Conservation (phyloP, 2,329 filamentous ascomycete genomes). For the Colletotrichum sp. region DNA sequence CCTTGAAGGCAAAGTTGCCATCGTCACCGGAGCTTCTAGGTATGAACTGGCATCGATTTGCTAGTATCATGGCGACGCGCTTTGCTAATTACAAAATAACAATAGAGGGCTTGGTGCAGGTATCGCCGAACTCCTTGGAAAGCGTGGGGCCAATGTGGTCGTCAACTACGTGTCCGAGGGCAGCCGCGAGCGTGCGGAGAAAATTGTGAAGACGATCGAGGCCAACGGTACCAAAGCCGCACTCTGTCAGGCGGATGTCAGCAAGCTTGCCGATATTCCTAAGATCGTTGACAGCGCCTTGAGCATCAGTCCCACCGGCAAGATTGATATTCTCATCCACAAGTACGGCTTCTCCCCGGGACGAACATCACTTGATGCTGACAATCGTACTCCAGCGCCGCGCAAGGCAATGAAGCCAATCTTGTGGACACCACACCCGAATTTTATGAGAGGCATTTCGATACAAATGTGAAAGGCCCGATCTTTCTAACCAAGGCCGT, state of each 20-base stretch:
- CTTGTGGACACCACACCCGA: neutral
- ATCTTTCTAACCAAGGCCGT: constrained; percentile 36
- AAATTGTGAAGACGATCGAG: constrained; percentile 23
- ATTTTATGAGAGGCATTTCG: neutral
- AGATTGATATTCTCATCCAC: constrained; percentile 30
- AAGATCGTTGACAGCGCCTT: constrained; percentile 25
- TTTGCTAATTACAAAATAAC: neutral
- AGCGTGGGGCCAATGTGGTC: constrained; percentile 52
- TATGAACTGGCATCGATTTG: neutral
- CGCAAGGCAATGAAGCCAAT: neutral
- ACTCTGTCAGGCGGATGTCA: constrained; percentile 22
- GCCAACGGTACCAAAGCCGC: constrained; percentile 20
- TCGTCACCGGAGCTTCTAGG: constrained; percentile 13
- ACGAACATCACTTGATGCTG: neutral
- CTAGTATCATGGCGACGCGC: neutral
- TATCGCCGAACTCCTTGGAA: constrained; percentile 67
- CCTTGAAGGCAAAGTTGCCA: constrained; percentile 24
- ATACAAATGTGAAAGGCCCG: neutral
- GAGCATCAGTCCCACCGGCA: constrained; percentile 23
- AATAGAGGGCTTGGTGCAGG: constrained; percentile 55
- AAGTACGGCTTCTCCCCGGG: constrained; percentile 15
- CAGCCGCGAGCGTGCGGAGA: constrained; percentile 22
- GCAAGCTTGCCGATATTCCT: constrained; percentile 18
- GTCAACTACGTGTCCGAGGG: constrained; percentile 23
- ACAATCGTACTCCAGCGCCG: neutral